phyloP scores from a whole-genome alignment of 1,139 yeast species.

The Cylindricascospora bacillispora region DNA sequence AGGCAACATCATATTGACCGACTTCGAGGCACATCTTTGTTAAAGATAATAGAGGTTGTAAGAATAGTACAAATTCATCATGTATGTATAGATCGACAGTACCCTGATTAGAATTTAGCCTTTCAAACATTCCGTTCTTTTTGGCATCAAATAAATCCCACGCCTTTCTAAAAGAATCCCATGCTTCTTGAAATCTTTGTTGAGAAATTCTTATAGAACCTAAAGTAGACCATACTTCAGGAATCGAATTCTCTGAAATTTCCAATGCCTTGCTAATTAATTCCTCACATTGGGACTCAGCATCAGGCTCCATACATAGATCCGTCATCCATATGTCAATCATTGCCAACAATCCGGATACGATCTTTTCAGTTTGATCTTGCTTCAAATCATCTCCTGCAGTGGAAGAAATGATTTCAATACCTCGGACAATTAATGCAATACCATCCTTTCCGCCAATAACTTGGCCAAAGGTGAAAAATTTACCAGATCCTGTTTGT shows the following conservation, averaged over 20 bases:
- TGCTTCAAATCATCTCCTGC: slow-evolving; percentile 22
- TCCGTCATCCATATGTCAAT: slow-evolving; percentile 99
- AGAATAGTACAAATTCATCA: slow-evolving; percentile 46
- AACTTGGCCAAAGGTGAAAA: slow-evolving; percentile 81
- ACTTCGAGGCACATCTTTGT: slow-evolving; percentile 68
- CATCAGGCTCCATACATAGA: slow-evolving; percentile 84
- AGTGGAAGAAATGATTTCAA: slow-evolving; percentile 32
- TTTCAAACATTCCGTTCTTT: slow-evolving; percentile 35
- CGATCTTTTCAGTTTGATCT: slow-evolving; percentile 34
- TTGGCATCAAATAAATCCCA: slow-evolving; percentile 55
- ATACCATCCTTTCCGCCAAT: slow-evolving; percentile 75
- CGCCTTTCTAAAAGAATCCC: slow-evolving; percentile 50
- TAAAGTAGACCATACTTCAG: slow-evolving; percentile 72
- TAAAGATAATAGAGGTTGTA: slow-evolving; percentile 57
- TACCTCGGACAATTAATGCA: slow-evolving; percentile 50
- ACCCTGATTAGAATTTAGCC: slow-evolving; percentile 26
- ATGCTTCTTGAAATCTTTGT: slow-evolving; percentile 62
- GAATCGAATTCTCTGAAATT: slow-evolving; percentile 42
- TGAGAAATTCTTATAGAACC: slow-evolving; percentile 90
- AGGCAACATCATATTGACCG: slow-evolving; percentile 54
- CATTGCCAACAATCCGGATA: slow-evolving; percentile 70
- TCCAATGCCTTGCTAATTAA: slow-evolving; percentile 54
- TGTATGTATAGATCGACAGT: slow-evolving; percentile 14
- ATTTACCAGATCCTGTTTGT: slow-evolving; percentile 59
- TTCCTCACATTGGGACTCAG: slow-evolving; percentile 69